Conservation (phyloP, 805 yeast species). For the Spathaspora girioi region DNA sequence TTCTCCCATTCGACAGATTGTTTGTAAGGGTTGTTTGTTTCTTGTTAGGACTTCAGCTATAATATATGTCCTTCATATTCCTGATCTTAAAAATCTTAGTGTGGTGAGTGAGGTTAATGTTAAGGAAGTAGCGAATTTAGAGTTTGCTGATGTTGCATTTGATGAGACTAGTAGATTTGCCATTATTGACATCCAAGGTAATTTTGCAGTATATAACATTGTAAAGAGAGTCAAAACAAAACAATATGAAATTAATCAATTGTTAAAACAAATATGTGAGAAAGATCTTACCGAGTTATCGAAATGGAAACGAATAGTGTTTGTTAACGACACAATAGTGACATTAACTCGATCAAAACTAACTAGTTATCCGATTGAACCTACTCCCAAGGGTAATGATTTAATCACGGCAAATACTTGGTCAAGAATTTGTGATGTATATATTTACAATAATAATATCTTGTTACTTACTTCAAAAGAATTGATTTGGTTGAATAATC, state of each 20-base stretch:
- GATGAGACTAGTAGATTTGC: slow-evolving; percentile 36
- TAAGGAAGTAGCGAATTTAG: slow-evolving; percentile 22
- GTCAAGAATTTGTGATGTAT: slow-evolving; percentile 46
- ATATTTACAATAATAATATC: slow-evolving; percentile 19
- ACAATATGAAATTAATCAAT: not conserved
- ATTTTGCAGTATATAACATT: slow-evolving; percentile 42
- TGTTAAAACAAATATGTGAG: not conserved
- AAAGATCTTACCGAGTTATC: slow-evolving; percentile 51
- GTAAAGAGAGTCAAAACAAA: too few relatives aligned
- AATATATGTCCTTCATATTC: slow-evolving; percentile 22
- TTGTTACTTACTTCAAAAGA: slow-evolving; percentile 67
- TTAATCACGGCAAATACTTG: slow-evolving; percentile 50
- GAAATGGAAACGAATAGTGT: slow-evolving; percentile 47
- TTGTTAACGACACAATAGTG: slow-evolving; percentile 35
- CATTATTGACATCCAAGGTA: slow-evolving; percentile 50
- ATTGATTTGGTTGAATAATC: slow-evolving; percentile 48
- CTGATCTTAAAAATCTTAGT: slow-evolving; percentile 1
- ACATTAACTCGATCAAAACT: slow-evolving; percentile 38
- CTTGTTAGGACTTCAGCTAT: slow-evolving; percentile 35
- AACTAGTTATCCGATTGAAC: slow-evolving; percentile 15
- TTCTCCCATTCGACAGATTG: slow-evolving; percentile 36
- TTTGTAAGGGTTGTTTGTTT: not conserved
- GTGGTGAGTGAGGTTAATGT: slow-evolving; percentile 17
- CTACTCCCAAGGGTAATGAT: slow-evolving; percentile 17
- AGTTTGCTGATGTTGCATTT: slow-evolving; percentile 44